A percentile compares a stretch with the other conserved stretches of the same genome.
These are phyloP conservation scores for Schizophyllum amplum DNA, from an alignment of 1,284 basidiomycete species.

Conservation along the genomic window DNA sequence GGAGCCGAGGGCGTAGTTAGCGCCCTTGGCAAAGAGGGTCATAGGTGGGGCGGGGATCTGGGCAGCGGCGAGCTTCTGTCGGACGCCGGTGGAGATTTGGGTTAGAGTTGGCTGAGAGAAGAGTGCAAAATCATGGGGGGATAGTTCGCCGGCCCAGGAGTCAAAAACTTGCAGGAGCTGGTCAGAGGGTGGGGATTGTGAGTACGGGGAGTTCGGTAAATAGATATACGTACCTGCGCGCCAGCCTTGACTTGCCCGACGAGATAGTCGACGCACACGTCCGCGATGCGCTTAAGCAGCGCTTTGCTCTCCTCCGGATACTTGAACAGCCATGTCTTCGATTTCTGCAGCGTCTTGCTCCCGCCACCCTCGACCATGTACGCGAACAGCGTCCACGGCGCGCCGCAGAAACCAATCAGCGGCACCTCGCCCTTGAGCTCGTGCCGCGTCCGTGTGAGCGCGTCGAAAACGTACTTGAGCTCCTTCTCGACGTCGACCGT, in stretches of 20 bases:
- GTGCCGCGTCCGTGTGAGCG: conserved; percentile 76
- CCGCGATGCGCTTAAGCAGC: conserved; percentile 71
- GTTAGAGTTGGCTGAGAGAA: conserved; percentile 69
- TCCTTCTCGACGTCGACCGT: conserved; percentile 74
- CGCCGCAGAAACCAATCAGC: conserved; percentile 91
- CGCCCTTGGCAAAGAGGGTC: conserved; percentile 90
- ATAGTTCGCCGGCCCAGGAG: conserved; percentile 88
- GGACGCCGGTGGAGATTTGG: conserved; percentile 60
- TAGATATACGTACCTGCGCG: conserved; percentile 63
- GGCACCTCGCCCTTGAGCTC: conserved; percentile 82
- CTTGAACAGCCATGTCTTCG: conserved; percentile 89
- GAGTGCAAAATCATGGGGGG: conserved; percentile 72
- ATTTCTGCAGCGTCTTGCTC: conserved; percentile 81
- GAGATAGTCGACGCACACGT: conserved; percentile 80
- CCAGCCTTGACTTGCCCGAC: conserved; percentile 90
- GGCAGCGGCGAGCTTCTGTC: conserved; percentile 44
- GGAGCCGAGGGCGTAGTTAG: conserved; percentile 59
- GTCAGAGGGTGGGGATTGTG: neutral
- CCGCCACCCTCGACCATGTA: conserved; percentile 97
- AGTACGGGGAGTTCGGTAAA: neutral
- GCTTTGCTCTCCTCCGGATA: conserved; percentile 76
- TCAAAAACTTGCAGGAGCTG: conserved; percentile 94
- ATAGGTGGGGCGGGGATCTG: conserved; percentile 62
- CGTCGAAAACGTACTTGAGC: conserved; percentile 86
- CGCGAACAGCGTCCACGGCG: conserved; percentile 93